Percentiles rank a stretch among this genome's conserved stretches.
phyloP scores from a whole-genome alignment of 345 rosid genomes.

The Bruguiera sexangula region DNA sequence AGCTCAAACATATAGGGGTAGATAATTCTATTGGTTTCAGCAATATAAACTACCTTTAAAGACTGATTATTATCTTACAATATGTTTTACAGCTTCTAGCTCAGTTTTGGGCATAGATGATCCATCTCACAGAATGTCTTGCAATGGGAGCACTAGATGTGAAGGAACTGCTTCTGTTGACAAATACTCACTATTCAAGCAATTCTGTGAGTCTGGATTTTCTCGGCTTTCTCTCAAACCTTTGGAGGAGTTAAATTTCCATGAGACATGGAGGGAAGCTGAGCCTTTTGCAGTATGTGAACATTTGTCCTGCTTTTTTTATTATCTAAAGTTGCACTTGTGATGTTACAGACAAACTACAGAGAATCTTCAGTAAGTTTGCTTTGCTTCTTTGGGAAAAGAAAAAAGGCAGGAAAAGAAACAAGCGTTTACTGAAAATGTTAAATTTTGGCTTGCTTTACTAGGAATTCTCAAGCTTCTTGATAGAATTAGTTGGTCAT shows the following conservation, averaged over 20 bases:
- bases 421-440: neutral
- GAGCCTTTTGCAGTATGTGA: slow-evolving; percentile 58
- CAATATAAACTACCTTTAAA: neutral
- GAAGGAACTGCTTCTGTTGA: slow-evolving; percentile 24
- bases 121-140: slow-evolving; percentile 15
- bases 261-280: slow-evolving; percentile 56
- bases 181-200: slow-evolving; percentile 52
- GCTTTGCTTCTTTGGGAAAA: neutral
- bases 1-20: no score
- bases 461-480: neutral
- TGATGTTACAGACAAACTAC: neutral
- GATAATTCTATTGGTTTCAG: no score
- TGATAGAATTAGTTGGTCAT: neutral
- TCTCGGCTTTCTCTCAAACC: slow-evolving; percentile 60
- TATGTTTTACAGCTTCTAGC: slow-evolving; percentile 31
- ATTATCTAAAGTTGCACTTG: neutral
- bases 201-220: slow-evolving; percentile 64
- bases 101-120: slow-evolving; percentile 17
- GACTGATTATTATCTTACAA: neutral
- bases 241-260: slow-evolving; percentile 42
- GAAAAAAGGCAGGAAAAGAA: neutral
- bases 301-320: slow-evolving; percentile 14
- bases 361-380: neutral
- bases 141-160: slow-evolving; percentile 18
- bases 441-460: neutral